Conservation (phyloP, 257 asterid species). For the Osmanthus fragrans region DNA sequence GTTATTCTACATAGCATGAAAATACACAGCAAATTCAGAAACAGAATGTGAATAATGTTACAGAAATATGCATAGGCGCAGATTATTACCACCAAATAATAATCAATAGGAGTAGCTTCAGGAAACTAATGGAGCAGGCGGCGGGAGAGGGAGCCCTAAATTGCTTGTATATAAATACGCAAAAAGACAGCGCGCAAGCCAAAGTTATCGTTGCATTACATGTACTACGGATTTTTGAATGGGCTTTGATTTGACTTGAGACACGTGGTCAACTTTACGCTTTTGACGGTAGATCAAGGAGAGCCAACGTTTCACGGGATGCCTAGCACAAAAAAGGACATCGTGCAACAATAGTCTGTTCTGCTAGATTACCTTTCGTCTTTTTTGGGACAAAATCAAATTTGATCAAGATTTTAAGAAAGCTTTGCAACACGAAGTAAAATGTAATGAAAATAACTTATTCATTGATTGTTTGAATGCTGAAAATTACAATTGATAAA, state of each 20-base stretch:
- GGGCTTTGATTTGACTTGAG: neutral
- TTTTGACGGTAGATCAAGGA: neutral
- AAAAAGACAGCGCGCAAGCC: neutral
- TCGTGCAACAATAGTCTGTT: too few species aligned
- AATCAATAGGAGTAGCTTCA: neutral
- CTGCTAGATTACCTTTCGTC: too few species aligned
- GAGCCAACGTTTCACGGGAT: too few species aligned
- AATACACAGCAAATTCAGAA: neutral
- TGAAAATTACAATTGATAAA: too few species aligned
- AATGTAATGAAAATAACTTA: too few species aligned
- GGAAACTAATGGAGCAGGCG: neutral
- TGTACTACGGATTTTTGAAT: neutral
- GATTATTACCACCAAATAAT: neutral
- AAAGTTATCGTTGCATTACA: neutral
- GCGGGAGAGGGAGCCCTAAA: conserved; percentile 8
- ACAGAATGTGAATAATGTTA: neutral
- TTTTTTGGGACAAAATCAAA: too few species aligned
- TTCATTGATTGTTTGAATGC: too few species aligned
- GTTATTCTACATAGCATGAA: neutral
- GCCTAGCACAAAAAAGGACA: too few species aligned
- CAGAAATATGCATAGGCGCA: neutral
- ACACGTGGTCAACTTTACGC: neutral
- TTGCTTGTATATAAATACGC: neutral
- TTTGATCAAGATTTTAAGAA: too few species aligned
- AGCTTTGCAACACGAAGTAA: too few species aligned